A percentile compares a stretch with the other conserved stretches of the same genome.
Evolutionary conservation across 2,329 filamentous ascomycete genomes (phyloP).

Genomic region (Neonectria neomacrospora): DNA sequence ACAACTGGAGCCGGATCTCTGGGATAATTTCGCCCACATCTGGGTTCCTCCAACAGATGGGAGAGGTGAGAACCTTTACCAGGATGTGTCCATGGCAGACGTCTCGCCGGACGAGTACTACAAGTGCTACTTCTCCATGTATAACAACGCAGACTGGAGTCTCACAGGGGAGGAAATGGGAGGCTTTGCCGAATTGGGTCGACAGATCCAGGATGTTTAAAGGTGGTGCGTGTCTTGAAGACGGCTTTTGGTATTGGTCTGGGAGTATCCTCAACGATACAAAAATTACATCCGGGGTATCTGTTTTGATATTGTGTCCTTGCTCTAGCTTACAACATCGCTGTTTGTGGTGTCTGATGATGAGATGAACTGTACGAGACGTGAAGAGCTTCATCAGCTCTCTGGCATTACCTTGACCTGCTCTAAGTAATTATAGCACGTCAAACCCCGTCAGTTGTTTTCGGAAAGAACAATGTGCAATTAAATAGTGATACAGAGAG

Average conservation of each 20-base stretch:
- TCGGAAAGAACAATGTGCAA: not conserved
- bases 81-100: constrained; percentile 42
- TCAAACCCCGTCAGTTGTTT: not conserved
- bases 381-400: not conserved
- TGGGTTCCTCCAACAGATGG: constrained; percentile 39
- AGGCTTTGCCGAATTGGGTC: constrained; percentile 43
- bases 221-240: not conserved
- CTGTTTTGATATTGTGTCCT: no score
- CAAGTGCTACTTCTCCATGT: constrained; percentile 45
- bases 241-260: not conserved
- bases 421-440: not conserved
- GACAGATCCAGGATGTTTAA: constrained; percentile 43
- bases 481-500: not conserved
- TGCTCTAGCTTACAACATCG: no score
- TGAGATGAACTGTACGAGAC: no score
- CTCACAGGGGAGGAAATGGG: constrained; percentile 44
- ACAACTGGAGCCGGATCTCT: constrained; percentile 41
- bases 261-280: not conserved
- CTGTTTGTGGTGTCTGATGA: no score
- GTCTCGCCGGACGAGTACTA: constrained; percentile 42
- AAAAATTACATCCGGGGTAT: not conserved
- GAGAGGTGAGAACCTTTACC: constrained; percentile 30
- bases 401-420: constrained; percentile 8
- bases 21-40: constrained; percentile 43
- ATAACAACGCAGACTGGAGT: constrained; percentile 44